Percentiles rank a stretch among this genome's conserved stretches.
These are phyloP conservation scores for Nitzschia inconspicua DNA, from an alignment of 108 stramenopile species.

Conservation along the genomic window DNA sequence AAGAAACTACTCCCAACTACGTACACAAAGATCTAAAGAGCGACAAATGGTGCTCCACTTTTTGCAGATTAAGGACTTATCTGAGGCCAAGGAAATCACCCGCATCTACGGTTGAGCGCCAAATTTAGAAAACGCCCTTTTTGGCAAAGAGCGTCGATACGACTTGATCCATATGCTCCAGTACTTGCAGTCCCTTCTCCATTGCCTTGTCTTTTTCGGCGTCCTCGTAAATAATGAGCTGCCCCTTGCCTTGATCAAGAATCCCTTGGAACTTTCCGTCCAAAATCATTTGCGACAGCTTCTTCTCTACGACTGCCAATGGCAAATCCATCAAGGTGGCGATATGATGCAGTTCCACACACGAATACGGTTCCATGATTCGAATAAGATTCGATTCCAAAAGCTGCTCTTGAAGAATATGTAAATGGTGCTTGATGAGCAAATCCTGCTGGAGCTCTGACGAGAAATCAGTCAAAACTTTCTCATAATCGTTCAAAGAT, in stretches of 20 bases:
- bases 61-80: too few relatives aligned
- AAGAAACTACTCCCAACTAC: too few relatives aligned
- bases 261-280: constrained; percentile 96
- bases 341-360: constrained; percentile 95
- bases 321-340: constrained; percentile 94
- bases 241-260: constrained; percentile 98
- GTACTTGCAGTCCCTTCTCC: constrained; percentile 90
- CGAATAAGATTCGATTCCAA: constrained; percentile 95
- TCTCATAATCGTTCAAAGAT: constrained; percentile 88
- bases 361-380: constrained; percentile 97
- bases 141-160: constrained; percentile 72
- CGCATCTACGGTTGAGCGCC: too few relatives aligned
- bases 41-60: too few relatives aligned
- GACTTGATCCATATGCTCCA: constrained; percentile 89
- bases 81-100: too few relatives aligned
- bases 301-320: constrained; percentile 83
- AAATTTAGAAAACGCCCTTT: too few relatives aligned
- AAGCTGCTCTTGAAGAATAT: constrained; percentile 92
- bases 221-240: constrained; percentile 84
- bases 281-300: constrained; percentile 98
- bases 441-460: constrained; percentile 81
- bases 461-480: constrained; percentile 61
- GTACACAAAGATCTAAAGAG: too few relatives aligned
- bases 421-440: constrained; percentile 95
- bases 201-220: constrained; percentile 75